Evolutionary conservation across 805 yeast species (phyloP).

Genomic region (Ogataea parapolymorpha): DNA sequence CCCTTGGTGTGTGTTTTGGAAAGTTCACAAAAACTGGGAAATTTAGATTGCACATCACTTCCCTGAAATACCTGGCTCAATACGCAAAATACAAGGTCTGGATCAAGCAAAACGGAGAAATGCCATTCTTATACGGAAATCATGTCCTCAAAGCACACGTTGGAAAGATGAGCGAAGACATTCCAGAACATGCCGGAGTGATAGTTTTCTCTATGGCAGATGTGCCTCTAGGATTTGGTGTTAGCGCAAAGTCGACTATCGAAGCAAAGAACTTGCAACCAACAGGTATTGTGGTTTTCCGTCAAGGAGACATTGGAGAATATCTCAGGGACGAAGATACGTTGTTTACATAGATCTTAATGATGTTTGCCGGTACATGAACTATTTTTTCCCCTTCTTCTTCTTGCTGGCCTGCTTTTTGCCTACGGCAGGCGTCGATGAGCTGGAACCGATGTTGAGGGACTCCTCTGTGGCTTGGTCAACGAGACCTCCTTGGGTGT

Average conservation of each 20-base stretch:
- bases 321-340: conserved; percentile 98
- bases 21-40: conserved; percentile 97
- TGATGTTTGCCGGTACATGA: conserved; percentile 7
- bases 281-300: conserved; percentile 88
- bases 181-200: conserved; percentile 97
- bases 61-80: conserved; percentile 76
- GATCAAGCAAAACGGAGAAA: conserved; percentile 97
- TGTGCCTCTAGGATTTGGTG: conserved; percentile 93
- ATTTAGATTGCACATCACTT: conserved; percentile 91
- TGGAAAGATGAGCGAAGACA: conserved; percentile 95
- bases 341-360: conserved; percentile 60
- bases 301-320: conserved; percentile 98
- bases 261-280: conserved; percentile 90
- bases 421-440: conserved; percentile 13
- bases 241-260: conserved; percentile 84
- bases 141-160: conserved; percentile 95
- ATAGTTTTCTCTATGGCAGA: conserved; percentile 89
- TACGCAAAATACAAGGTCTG: conserved; percentile 92
- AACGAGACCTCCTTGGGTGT: conserved; percentile 60
- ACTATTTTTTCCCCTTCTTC: conserved; percentile 30
- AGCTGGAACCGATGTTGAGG: conserved; percentile 21
- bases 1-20: conserved; percentile 90
- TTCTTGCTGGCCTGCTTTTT: conserved; percentile 20
- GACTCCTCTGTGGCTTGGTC: conserved; percentile 44
- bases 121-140: conserved; percentile 97